phyloP scores from a whole-genome alignment of 345 rosid species.

The Orychophragmus violaceus region DNA sequence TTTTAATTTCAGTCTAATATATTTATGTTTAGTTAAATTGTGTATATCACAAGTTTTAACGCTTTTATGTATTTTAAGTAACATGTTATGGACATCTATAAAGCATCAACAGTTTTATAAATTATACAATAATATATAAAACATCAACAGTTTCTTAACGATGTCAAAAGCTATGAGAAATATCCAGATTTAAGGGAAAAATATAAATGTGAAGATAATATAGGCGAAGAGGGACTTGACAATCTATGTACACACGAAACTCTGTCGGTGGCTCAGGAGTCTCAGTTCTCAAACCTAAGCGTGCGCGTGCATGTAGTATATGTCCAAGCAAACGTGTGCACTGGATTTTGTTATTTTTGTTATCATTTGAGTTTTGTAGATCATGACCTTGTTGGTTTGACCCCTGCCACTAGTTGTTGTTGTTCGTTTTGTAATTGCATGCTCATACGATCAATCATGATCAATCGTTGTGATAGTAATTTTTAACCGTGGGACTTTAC shows the following conservation, averaged over 20 bases:
- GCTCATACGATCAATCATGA: too few species aligned
- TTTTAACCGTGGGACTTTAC: too few species aligned
- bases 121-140: neutral
- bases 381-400: too few species aligned
- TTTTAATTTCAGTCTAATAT: neutral
- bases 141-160: neutral
- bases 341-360: neutral
- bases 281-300: neutral
- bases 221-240: neutral
- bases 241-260: neutral
- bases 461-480: too few species aligned
- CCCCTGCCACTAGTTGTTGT: too few species aligned
- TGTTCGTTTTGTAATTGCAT: too few species aligned
- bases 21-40: neutral
- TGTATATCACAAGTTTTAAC: neutral
- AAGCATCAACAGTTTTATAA: neutral
- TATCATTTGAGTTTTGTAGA: neutral
- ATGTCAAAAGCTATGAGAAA: neutral
- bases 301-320: neutral
- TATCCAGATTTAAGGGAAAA: neutral
- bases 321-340: slow-evolving; percentile 8
- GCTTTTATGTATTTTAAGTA: neutral
- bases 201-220: neutral
- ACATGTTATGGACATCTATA: neutral
- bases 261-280: slow-evolving; percentile 12